phyloP scores from a whole-genome alignment of 495 filamentous ascomycete species.

The Aspergillus coremiiformis region DNA sequence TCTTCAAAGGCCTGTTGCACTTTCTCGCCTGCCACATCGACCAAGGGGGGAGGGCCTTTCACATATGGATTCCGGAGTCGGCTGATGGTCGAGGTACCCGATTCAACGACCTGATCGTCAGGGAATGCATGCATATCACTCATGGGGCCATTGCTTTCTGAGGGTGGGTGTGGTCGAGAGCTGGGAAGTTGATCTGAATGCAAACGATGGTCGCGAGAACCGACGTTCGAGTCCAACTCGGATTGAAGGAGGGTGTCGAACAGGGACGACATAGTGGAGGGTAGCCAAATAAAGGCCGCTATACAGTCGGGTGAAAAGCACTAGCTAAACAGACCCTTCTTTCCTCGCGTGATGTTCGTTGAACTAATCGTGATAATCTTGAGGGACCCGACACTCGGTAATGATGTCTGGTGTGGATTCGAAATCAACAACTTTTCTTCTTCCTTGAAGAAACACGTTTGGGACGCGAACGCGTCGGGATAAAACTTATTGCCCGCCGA shows the following conservation, averaged over 20 bases:
- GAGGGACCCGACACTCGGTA: too few species aligned
- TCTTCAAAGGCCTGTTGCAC: slow-evolving; percentile 80
- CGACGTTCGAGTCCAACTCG: slow-evolving; percentile 37
- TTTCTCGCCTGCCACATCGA: slow-evolving; percentile 78
- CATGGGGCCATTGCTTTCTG: slow-evolving; percentile 49
- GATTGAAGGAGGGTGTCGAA: slow-evolving; percentile 47
- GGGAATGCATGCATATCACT: slow-evolving; percentile 47
- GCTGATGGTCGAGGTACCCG: slow-evolving; percentile 46
- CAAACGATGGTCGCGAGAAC: slow-evolving; percentile 28
- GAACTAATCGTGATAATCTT: too few species aligned
- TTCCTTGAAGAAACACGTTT: slow-evolving; percentile 22
- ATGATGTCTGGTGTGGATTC: background rate
- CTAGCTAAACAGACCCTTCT: background rate
- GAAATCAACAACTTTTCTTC: too few species aligned
- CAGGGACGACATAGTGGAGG: slow-evolving; percentile 42
- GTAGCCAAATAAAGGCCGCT: slow-evolving; percentile 20
- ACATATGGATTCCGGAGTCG: slow-evolving; percentile 54
- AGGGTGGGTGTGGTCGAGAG: slow-evolving; percentile 37
- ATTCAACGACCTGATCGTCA: slow-evolving; percentile 56
- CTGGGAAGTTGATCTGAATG: slow-evolving; percentile 38
- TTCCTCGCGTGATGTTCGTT: background rate
- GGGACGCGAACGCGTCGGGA: slow-evolving; percentile 33
- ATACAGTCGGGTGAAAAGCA: background rate
- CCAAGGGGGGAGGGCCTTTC: slow-evolving; percentile 67
- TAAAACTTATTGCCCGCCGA: slow-evolving; percentile 13